Evolutionary conservation across 1,284 basidiomycete species (phyloP), one percentile per base, ranked within the genome.

Genomic region (Gymnopus androsaceus): DNA sequence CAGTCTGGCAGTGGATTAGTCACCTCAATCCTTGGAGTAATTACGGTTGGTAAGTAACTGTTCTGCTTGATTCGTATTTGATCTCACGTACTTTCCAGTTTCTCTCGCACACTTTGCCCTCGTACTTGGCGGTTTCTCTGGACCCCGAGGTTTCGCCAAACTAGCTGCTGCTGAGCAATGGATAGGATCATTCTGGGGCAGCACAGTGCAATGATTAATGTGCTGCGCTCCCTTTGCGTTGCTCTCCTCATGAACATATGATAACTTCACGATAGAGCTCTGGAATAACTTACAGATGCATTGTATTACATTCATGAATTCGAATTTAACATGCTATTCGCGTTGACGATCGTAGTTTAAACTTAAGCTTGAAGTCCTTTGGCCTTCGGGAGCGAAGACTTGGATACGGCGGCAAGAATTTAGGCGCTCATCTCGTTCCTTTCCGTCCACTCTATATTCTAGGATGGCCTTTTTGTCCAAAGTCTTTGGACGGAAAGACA

Each of bases 401-500:
- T n/a, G n/a, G n/a, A n/a, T n/a, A n/a, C n/a, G n/a, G n/a, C n/a
- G n/a, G n/a, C n/a, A n/a, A n/a, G n/a, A n/a, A n/a, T n/a, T n/a
- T 4, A 25, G 41, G 41, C 41, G 41, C 41, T 42, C 28, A 42
- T 46, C 19, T 46, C n/a, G 44, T 46, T 46, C 17, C 9, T 21
- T 23, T 47, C 19, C 14, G 5, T 38, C 19, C 36, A 5, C 14
- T 17, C 28, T 31, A 21, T 19, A 31, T 23, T 23, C 31, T 33
- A 15, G 33, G 36, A 50, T 37, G 48, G 36, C 48, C 34, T 87
- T 90, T 75, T 72, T 90, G 64, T 83, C 84, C 71, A 90, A 86
- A 67, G 84, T 90, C 63, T 86, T 90, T 65, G 83, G 84, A 72
- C 82, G 87, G n/a, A n/a, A n/a, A n/a, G n/a, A n/a, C 71, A 88